Evolutionary conservation across 2,329 filamentous ascomycete species (phyloP), one percentile per base, ranked within the genome.

Genomic region (Colletotrichum lentis): DNA sequence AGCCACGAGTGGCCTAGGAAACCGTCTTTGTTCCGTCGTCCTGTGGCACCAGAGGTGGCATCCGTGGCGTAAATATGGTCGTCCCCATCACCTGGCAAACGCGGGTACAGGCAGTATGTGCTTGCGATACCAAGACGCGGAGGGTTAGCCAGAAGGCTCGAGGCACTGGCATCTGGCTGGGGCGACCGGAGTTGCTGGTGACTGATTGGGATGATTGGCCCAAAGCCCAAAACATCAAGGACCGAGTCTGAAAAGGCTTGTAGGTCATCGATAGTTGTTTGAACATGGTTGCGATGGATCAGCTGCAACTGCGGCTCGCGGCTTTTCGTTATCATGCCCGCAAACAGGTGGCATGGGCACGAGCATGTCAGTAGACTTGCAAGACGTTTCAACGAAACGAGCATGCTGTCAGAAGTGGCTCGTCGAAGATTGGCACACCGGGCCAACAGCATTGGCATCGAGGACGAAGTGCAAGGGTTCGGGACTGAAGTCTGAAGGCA

Each of bases 1-100:
- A 67, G 61, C 54, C 39, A 58, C 64, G 54, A 57, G 61, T 50
- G 54, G 46, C 31, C 64, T 58, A 47, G 65, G 62, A 44, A 39
- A 65, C 62, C 49, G 41, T 41, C 62, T 65, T 65, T 68, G 61
- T 65, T 57, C 43, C 54, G 62, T 56, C n/a, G 37, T 31, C 43
- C n/a, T 59, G 55, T 55, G 65, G 55, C 62, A 64, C 55, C 35
- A 47, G 31, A 49, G 61, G 61, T 43, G 47, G 37, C 12, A 55
- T 49, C 49, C 35, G 24, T 67, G 61, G 60, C 47, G 47, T 24
- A 31, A 50, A 8, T 50, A 46, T 53, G 64, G 35, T 63, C 47
- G 61, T 56, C 54, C 50, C 16, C 22, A 24, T 43, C 18, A 47
- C 16, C 54, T 43, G 49, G 49, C 65, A 68, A 56, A 50, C 49